phyloP scores from a whole-genome alignment of 129 eudicot genomes.

The Arctium lappa region DNA sequence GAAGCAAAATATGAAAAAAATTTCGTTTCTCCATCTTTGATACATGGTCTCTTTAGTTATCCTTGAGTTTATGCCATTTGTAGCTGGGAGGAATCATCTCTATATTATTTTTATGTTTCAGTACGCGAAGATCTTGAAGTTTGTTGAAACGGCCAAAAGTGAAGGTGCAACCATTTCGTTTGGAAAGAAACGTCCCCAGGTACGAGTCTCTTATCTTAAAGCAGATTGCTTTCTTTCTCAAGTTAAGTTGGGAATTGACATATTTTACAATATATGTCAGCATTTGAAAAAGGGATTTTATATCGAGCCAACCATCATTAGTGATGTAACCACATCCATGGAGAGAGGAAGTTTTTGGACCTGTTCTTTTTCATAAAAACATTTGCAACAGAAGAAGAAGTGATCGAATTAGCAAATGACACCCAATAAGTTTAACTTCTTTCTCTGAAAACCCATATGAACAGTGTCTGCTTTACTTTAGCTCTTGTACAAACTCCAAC shows the following conservation, averaged over 20 bases:
- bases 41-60: neutral
- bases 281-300: constrained; percentile 73
- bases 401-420: no score
- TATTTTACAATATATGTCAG: constrained; percentile 23
- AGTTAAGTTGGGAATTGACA: neutral
- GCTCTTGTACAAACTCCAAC: no score
- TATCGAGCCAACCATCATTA: constrained; percentile 77
- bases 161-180: constrained; percentile 89
- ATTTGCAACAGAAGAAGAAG: no score
- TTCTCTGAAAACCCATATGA: no score
- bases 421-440: no score
- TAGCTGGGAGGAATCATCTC: no score
- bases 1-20: neutral
- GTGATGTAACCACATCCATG: constrained; percentile 77
- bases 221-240: neutral
- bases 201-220: constrained; percentile 5
- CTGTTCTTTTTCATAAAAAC: no score
- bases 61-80: no score
- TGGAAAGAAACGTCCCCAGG: constrained; percentile 89
- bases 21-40: neutral
- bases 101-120: constrained; percentile 12
- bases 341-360: no score
- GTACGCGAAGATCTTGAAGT: constrained; percentile 86
- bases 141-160: constrained; percentile 77
- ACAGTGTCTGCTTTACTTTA: no score